A percentile compares a stretch with the other conserved stretches of the same genome.
phyloP scores from a whole-genome alignment of 352 stramenopile genomes.

The Blastocystis hominis region DNA sequence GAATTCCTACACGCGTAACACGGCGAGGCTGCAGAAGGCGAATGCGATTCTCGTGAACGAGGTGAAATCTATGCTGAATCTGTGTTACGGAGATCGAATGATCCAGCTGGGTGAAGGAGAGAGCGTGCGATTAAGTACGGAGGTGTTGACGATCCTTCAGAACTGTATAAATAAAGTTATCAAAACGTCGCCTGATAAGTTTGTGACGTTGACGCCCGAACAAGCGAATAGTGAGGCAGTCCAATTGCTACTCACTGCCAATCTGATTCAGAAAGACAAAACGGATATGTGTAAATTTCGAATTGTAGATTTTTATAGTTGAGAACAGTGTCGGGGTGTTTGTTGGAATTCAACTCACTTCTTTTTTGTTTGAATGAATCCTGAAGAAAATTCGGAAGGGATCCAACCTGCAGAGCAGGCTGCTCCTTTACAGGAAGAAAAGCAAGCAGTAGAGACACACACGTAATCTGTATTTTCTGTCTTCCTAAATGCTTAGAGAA shows the following conservation, averaged over 20 bases:
- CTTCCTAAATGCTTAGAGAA: background rate
- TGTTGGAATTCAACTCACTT: background rate
- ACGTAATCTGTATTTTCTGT: background rate
- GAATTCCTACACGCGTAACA: background rate
- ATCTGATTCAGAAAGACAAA: slow-evolving; percentile 23
- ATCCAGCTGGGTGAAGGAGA: background rate
- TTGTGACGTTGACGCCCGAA: background rate
- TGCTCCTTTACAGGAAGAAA: background rate
- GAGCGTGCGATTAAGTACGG: background rate
- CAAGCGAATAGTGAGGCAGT: background rate
- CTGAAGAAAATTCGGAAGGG: background rate
- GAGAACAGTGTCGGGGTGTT: background rate
- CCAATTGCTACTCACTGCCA: background rate
- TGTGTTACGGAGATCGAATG: slow-evolving; percentile 21
- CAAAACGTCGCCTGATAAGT: background rate
- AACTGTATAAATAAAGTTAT: background rate
- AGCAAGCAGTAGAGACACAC: background rate
- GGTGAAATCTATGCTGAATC: background rate
- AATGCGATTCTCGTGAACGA: slow-evolving; percentile 34
- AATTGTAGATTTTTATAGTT: slow-evolving; percentile 40
- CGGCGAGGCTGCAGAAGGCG: background rate
- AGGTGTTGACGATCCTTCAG: slow-evolving; percentile 19
- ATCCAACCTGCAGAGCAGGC: background rate
- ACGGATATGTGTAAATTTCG: background rate
- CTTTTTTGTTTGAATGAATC: background rate